Percentiles rank a stretch among this genome's conserved stretches.
These are phyloP conservation scores for Beta corolliflora DNA, from an alignment of 179 eudicot species.

Conservation along the genomic window DNA sequence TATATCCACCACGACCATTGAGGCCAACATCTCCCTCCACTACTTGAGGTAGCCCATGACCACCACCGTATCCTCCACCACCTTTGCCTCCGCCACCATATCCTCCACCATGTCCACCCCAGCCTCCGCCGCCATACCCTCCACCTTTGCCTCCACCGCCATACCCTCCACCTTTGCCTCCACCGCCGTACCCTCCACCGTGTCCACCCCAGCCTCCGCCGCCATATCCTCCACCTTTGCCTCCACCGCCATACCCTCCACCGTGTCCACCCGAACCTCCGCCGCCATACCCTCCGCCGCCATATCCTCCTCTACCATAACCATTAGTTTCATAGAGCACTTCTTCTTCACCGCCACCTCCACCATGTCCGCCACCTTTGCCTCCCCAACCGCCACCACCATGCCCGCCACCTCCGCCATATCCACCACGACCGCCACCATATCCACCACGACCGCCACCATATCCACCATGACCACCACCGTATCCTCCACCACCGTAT, in stretches of 20 bases:
- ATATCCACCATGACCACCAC: background rate
- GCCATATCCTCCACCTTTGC: background rate
- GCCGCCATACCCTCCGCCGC: background rate
- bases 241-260: background rate
- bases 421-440: too few relatives aligned
- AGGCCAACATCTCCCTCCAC: background rate
- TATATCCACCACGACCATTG: conserved; percentile 16
- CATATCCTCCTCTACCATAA: background rate
- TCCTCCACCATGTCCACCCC: background rate
- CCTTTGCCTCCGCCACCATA: background rate
- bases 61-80: background rate
- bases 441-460: conserved; percentile 12
- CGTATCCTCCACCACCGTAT: background rate
- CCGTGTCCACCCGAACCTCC: background rate
- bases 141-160: background rate
- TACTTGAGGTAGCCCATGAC: background rate
- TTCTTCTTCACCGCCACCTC: background rate
- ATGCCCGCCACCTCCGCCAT: background rate
- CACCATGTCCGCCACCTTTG: conserved; percentile 4
- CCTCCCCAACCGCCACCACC: conserved; percentile 4
- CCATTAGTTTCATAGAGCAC: background rate
- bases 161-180: background rate
- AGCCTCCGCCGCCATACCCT: background rate
- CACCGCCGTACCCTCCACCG: background rate
- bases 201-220: background rate